Percentiles rank a stretch among this genome's conserved stretches.
These are phyloP conservation scores for Zygosaccharomyces siamensis DNA, from an alignment of 805 yeast genomes.

Conservation along the genomic window DNA sequence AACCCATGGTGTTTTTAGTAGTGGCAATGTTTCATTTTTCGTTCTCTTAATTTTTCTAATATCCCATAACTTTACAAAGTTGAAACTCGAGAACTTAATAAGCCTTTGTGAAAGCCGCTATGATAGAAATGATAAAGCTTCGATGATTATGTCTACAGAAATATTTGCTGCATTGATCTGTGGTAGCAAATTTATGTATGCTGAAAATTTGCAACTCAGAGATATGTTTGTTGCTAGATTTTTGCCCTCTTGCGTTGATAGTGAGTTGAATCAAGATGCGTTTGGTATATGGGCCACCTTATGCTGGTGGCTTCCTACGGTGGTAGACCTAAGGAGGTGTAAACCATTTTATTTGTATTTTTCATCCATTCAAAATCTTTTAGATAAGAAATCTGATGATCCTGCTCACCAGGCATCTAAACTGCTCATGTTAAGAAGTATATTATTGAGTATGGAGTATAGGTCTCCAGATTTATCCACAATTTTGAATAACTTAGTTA, in stretches of 20 bases:
- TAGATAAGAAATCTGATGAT: constrained; percentile 50
- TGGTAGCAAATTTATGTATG: constrained; percentile 42
- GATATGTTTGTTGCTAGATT: constrained; percentile 46
- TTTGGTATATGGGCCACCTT: constrained; percentile 69
- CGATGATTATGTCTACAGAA: constrained; percentile 74
- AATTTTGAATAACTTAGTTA: constrained; percentile 39
- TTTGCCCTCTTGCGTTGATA: constrained; percentile 43
- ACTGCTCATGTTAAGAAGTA: constrained; percentile 45
- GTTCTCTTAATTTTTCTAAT: constrained; percentile 46
- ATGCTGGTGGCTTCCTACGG: constrained; percentile 67
- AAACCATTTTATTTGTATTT: constrained; percentile 47
- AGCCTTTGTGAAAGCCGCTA: constrained; percentile 47
- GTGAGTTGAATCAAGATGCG: constrained; percentile 70
- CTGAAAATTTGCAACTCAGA: constrained; percentile 34
- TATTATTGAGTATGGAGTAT: constrained; percentile 50
- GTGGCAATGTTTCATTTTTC: constrained; percentile 56
- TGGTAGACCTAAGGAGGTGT: constrained; percentile 62
- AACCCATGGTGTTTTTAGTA: constrained; percentile 59
- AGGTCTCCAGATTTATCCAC: constrained; percentile 48
- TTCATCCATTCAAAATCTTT: constrained; percentile 38
- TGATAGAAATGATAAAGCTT: constrained; percentile 62
- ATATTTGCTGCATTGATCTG: constrained; percentile 58
- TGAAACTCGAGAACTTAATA: constrained; percentile 50
- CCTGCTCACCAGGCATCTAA: constrained; percentile 63
- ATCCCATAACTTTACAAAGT: constrained; percentile 37